Base-by-base conservation (phyloP, 1,284 basidiomycete species). In the Phellopilus nigrolimitatus region DNA sequence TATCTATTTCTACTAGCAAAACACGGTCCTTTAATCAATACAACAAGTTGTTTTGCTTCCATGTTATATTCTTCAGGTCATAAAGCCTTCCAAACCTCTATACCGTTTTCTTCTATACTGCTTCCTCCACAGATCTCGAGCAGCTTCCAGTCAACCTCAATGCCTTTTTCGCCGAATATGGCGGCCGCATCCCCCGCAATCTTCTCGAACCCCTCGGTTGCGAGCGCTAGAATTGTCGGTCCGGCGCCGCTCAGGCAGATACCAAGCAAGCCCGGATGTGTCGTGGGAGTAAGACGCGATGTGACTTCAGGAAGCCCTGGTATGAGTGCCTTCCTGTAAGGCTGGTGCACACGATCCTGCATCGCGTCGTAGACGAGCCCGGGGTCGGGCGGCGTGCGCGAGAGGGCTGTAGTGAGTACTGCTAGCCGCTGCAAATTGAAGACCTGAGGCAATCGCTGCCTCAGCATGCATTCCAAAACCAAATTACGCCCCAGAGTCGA, bases 201-300 rank as follows among this genome's bases (percentile, higher is more conserved):
- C 7, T 71, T 71, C 49, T 93, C 88, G 60, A 89, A 95, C 36
- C 86, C 85, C 41, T 73, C 71, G 0, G 91, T 95, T 0, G 95
- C 95, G n/a, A 99, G 79, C 0, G 97, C 97, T 51, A 99, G 78
- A 59, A 99, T 97, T 1, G 97, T 98, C 1, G 97, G 97, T 0
- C 97, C 97, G 1, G 97, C 97, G 6, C 97, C 97, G 1, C 95
- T 98, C 25, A 99, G 80, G 66, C 97, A 99, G 57, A 99, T 98
- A 4, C 97, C 97, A 15, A 99, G 76, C 3, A 99, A 74, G 9
- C 97, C 97, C 0, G 92, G 91, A 68, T 99, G 95, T 0, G 88
- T 85, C 12, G 76, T 63, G 4, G 95, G 95, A 0, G 93, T 97
- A 50, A 99, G 87, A 13, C 78, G 77, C 24, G 88, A 86, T 10